phyloP scores from a whole-genome alignment of 495 filamentous ascomycete species.

The Aspergillus conjunctus region DNA sequence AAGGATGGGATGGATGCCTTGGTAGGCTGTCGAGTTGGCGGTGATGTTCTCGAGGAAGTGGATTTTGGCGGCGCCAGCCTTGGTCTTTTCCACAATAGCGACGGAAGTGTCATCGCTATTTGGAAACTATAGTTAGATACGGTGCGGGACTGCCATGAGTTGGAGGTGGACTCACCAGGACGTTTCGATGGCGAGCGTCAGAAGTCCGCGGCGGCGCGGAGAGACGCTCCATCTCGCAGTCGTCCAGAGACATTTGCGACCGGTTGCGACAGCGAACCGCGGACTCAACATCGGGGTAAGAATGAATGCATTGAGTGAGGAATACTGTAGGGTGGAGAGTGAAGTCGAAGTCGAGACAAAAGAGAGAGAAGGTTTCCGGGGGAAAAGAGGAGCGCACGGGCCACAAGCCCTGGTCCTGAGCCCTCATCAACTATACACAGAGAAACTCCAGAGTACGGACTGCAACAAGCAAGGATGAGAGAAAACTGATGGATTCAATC shows the following conservation, averaged over 20 bases:
- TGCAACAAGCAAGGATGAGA: too few relatives aligned
- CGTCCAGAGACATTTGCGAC: constrained; percentile 26
- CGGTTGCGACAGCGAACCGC: constrained; percentile 22
- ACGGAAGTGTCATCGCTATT: constrained; percentile 90
- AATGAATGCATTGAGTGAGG: not conserved
- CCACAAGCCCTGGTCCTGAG: constrained; percentile 27
- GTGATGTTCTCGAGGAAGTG: constrained; percentile 84
- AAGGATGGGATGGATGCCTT: constrained; percentile 76
- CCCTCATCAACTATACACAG: not conserved
- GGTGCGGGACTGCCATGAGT: not conserved
- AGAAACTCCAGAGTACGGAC: not conserved
- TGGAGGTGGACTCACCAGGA: constrained; percentile 62
- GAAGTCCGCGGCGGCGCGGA: constrained; percentile 44
- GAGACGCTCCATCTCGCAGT: constrained; percentile 15
- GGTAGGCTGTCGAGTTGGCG: constrained; percentile 66
- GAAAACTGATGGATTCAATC: too few relatives aligned
- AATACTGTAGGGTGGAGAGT: not conserved
- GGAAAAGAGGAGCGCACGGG: constrained; percentile 39
- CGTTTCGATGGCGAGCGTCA: constrained; percentile 89
- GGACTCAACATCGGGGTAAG: constrained; percentile 34
- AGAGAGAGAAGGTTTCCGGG: constrained; percentile 13
- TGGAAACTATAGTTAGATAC: not conserved
- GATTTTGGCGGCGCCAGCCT: constrained; percentile 50
- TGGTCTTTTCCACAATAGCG: constrained; percentile 69
- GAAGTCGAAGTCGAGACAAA: constrained; percentile 5